Base-by-base conservation (phyloP, 192 early-diverging fungal genomes). In the Umbelopsis vinacea region DNA sequence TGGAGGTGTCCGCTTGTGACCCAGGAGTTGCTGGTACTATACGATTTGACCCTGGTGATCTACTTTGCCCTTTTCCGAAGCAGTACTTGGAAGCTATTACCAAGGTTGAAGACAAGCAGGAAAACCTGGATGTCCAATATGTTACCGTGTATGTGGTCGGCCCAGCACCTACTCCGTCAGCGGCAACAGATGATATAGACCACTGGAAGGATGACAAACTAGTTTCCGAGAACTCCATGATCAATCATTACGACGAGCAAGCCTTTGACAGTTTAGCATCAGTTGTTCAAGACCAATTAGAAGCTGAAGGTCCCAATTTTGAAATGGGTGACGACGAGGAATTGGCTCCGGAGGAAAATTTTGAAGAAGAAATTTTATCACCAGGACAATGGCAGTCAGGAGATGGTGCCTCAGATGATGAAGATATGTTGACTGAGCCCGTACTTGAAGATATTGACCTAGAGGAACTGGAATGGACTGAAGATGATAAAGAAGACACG, bases 1-100 rank as follows among this genome's bases (percentile, higher is more conserved):
- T 69, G 17, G 37, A 80, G 19, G 75, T 82, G 5, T 82, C 81
- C 6, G 71, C 53, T 4, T 82, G 81, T 69, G 67, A 72, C n/a
- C 48, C 57, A 22, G 57, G 6, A 12, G 57, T 63, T 11, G 57
- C 21, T 17, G 52, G 45, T 4, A 21, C 45, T 1, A 63, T 35
- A 47, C 37, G 23, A 4, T 82, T 73, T 69, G 72, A 76, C 50
- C 74, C 81, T 8, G 68, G 72, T 6, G 81, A 82, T 48, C 35
- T 82, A 3, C 53, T 82, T 8, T 82, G 81, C 67, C 72, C 79
- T 0, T 77, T 79, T 48, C 45, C 71, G 29, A 21, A 21, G 19
- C 53, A 48, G 37, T 38, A 11, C 10, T 33, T 54, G 14, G 54
- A 71, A 40, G 52, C 54, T 19, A 43, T 19, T 57, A 22, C 14